phyloP scores from a whole-genome alignment of 805 yeast genomes.

The Blastobotrys terrestris region DNA sequence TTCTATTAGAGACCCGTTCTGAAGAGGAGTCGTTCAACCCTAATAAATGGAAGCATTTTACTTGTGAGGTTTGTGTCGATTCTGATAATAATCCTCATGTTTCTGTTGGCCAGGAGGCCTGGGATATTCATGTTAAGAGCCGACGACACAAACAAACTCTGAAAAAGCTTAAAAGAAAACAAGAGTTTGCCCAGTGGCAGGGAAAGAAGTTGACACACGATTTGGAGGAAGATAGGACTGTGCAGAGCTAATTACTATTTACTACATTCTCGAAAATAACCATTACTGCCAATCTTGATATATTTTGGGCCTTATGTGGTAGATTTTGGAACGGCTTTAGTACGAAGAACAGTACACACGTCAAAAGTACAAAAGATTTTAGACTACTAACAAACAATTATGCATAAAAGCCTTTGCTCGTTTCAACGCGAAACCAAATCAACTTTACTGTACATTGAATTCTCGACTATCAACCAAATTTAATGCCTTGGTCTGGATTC shows the following conservation, averaged over 20 bases:
- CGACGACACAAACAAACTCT: constrained; percentile 49
- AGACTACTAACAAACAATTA: no score
- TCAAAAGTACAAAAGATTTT: no score
- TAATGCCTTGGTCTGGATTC: constrained; percentile 1
- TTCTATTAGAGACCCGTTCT: constrained; percentile 23
- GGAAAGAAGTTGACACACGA: background rate
- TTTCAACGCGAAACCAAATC: no score
- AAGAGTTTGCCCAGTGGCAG: constrained; percentile 20
- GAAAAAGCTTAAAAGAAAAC: constrained; percentile 15
- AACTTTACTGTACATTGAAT: background rate
- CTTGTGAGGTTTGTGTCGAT: constrained; percentile 61
- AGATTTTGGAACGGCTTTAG: background rate
- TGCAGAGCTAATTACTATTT: no score
- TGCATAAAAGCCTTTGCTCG: no score
- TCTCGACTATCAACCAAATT: background rate
- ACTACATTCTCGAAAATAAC: no score
- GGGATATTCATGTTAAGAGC: constrained; percentile 62
- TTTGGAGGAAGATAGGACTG: no score
- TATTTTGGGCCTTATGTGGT: background rate
- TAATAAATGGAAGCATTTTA: constrained; percentile 57
- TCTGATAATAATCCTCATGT: constrained; percentile 46
- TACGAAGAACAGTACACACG: background rate
- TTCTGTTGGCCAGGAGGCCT: constrained; percentile 67
- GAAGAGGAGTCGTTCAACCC: constrained; percentile 18
- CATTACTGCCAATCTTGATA: no score